Base-by-base conservation (phyloP, 2,329 filamentous ascomycete genomes). In the Botrytis porri region DNA sequence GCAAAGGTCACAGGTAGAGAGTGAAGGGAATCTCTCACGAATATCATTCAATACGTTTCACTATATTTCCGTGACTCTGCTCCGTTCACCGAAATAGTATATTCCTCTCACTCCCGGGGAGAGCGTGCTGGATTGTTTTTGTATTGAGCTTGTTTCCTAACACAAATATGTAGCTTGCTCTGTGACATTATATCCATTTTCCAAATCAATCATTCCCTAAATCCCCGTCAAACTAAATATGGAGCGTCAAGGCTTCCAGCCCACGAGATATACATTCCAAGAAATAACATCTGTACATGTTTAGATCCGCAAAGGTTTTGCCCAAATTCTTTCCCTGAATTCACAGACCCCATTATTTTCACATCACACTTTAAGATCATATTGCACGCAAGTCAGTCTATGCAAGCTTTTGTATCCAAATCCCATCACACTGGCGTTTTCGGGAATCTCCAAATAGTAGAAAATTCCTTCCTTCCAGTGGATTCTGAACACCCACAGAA, bases 111-210 rank as follows among this genome's bases (percentile, higher is more conserved):
- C 2, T 18, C 35, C 8, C 8, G 0, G 10, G 14, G 6, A 22
- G 16, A 16, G 7, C 16, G 1, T 5, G 12, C 37, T 18, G 7
- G 35, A 39, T n/a, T n/a, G 14, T 7, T 18, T 14, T 1, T n/a
- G 12, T 9, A 9, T n/a, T 18, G 35, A 39, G 22, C 16, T 39
- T n/a, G 0, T 39, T 22, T n/a, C 25, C 1, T 7, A 39, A 39
- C n/a, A 0, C 8, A 39, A n/a, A 8, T 8, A 18, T 8, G 12
- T 9, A 12, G 25, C 16, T n/a, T 62, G 2, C 9, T 16, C n/a
- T 3, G 1, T 18, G 22, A 9, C 6, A 4, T n/a, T 10, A 29
- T 8, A 29, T 61, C 1, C 35, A n/a, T n/a, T 16, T 61, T 61
- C 4, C 22, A 4, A 10, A 20, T n/a, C 37, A 29, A 57, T 14